Percentiles rank a stretch among this genome's conserved stretches.
These are phyloP conservation scores for Astragalus membranaceus DNA, from an alignment of 306 rosid species.

Conservation along the genomic window DNA sequence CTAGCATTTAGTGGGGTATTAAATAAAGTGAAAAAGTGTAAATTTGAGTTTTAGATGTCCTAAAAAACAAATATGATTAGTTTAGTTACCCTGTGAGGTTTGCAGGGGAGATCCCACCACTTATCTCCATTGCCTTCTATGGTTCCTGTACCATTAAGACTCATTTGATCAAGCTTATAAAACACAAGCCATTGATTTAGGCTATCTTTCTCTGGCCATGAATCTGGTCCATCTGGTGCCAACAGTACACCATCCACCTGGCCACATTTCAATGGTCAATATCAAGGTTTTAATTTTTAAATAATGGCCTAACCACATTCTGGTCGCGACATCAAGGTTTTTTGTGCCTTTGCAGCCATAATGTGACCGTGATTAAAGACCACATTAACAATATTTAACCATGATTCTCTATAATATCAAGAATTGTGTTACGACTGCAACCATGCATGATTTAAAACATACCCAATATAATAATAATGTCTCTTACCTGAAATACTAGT, in stretches of 20 bases:
- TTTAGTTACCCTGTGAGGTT: slow-evolving; percentile 78
- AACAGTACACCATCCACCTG: slow-evolving; percentile 79
- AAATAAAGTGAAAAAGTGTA: background rate
- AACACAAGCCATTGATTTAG: slow-evolving; percentile 83
- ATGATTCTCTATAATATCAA: too few relatives aligned
- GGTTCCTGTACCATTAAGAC: slow-evolving; percentile 73
- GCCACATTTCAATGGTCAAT: slow-evolving; percentile 4
- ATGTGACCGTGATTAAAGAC: too few relatives aligned
- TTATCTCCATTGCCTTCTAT: slow-evolving; percentile 93
- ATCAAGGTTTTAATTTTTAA: too few relatives aligned
- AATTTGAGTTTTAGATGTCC: too few relatives aligned
- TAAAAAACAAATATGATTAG: background rate
- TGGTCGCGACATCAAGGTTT: too few relatives aligned
- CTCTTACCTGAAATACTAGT: slow-evolving; percentile 76
- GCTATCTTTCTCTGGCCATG: slow-evolving; percentile 80
- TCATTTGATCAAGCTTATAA: slow-evolving; percentile 67
- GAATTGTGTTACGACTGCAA: too few relatives aligned
- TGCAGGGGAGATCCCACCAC: slow-evolving; percentile 99
- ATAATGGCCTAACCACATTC: too few relatives aligned
- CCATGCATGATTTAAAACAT: too few relatives aligned
- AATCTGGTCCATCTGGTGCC: slow-evolving; percentile 84
- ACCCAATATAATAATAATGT: too few relatives aligned
- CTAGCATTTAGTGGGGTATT: background rate
- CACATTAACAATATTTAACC: too few relatives aligned
- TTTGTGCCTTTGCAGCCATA: too few relatives aligned